Evolutionary conservation across 2,329 filamentous ascomycete species (phyloP).

Genomic region (Venturia effusa): DNA sequence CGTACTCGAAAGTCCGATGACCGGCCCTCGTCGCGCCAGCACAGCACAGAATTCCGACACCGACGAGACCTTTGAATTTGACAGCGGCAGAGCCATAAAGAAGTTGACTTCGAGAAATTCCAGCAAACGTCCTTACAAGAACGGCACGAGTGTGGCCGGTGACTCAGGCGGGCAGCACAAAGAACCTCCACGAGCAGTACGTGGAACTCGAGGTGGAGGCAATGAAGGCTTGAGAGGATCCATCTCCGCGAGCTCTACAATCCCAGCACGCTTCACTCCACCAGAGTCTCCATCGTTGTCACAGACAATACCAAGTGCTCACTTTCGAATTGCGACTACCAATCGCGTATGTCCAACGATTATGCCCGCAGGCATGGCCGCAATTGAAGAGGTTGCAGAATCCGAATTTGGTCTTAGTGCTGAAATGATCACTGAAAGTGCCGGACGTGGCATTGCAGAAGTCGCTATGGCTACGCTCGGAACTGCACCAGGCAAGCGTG

Average conservation of each 20-base stretch:
- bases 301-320: conserved; percentile 18
- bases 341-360: conserved; percentile 47
- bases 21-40: conserved; percentile 16
- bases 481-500: conserved; percentile 44
- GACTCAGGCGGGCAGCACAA: conserved; percentile 16
- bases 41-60: conserved; percentile 25
- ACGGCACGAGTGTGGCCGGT: conserved; percentile 30
- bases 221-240: not conserved
- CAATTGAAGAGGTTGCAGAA: conserved; percentile 82
- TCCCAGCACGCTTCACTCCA: conserved; percentile 15
- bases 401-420: conserved; percentile 79
- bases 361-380: conserved; percentile 73
- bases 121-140: conserved; percentile 26
- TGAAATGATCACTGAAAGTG: conserved; percentile 85
- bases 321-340: conserved; percentile 43
- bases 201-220: not conserved
- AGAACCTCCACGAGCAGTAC: not conserved
- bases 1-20: conserved; percentile 53
- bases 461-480: conserved; percentile 59
- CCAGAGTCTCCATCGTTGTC: conserved; percentile 26
- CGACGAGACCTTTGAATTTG: conserved; percentile 6
- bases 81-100: conserved; percentile 24
- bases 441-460: conserved; percentile 78
- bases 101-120: conserved; percentile 30
- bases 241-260: conserved; percentile 3